Conservation (phyloP, 805 yeast genomes). For the Pichia kluyveri region DNA sequence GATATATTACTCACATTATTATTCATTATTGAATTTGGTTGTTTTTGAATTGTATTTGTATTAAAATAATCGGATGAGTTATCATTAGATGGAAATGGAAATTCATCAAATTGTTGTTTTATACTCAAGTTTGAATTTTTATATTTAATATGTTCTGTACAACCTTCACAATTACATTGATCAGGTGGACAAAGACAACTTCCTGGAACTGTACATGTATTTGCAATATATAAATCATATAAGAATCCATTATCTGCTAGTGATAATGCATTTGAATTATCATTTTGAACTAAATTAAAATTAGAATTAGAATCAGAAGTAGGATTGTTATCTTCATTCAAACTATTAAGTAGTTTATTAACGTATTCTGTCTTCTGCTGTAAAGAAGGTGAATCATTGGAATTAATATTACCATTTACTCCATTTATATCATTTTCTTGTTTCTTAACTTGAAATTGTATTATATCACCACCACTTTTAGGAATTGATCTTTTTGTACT, state of each 20-base stretch:
- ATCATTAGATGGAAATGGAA: constrained; percentile 8
- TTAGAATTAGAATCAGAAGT: too few relatives aligned
- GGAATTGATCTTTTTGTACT: not conserved
- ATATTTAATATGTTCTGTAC: constrained; percentile 20
- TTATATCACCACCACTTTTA: not conserved
- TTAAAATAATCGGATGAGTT: not conserved
- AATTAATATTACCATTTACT: too few relatives aligned
- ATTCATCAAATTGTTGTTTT: constrained; percentile 13
- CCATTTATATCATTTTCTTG: not conserved
- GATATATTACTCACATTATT: not conserved
- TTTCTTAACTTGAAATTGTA: not conserved
- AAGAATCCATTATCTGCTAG: constrained; percentile 2
- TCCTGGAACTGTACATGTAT: constrained; percentile 27
- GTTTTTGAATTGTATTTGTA: not conserved
- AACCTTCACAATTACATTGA: constrained; percentile 24
- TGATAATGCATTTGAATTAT: not conserved
- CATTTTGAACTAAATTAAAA: too few relatives aligned
- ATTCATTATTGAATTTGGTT: not conserved
- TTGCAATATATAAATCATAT: constrained; percentile 25
- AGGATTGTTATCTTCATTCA: too few relatives aligned
- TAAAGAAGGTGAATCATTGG: too few relatives aligned
- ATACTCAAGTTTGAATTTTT: constrained; percentile 8
- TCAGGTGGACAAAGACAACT: constrained; percentile 26
- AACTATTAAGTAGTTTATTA: too few relatives aligned
- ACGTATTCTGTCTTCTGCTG: too few relatives aligned